Evolutionary conservation across 345 rosid species (phyloP), one percentile per base, ranked within the genome.

Genomic region (Physaria fendleri): DNA sequence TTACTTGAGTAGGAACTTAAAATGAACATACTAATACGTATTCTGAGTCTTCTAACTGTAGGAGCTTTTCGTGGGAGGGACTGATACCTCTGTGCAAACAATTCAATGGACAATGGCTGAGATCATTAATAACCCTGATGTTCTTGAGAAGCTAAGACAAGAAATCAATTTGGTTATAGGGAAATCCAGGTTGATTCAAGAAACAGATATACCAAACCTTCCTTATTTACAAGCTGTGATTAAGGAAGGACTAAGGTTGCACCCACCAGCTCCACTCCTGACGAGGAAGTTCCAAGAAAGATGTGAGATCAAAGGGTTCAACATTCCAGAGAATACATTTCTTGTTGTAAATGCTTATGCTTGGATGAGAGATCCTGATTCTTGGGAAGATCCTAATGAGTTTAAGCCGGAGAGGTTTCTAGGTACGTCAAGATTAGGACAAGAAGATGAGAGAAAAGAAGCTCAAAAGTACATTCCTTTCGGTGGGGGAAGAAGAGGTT

Each of bases 1-100:
- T 45, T 29, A 1, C 23, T 11, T 23, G 10, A 45, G 29, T 25
- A 43, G 49, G 17, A n/a, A 22, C 29, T 10, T n/a, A n/a, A n/a
- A n/a, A n/a, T n/a, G 7, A n/a, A 22, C 6, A 4, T 23, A 45
- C 0, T 43, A 2, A 21, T 21, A 43, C 12, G 0, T 43, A 15
- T 11, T 43, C 47, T 4, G 47, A 10, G 25, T 42, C 7, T 20
- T 42, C 13, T 22, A 5, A 3, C 3, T 23, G 30, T 30, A 45
- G 50, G 50, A 45, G 30, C 50, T 45, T 6, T 45, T 45, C 29
- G 49, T 44, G 16, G 49, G 49, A 44, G 49, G 49, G 10, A 44
- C 29, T 22, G 49, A 22, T 22, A 22, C 29, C 29, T 44, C 49
- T 2, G 49, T 44, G 29, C 29, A 44, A 44, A 44, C 49, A 22